These are phyloP conservation scores for Chernovozyma sophiae-reginae DNA, from an alignment of 1,139 yeast genomes.

Conservation along the genomic window DNA sequence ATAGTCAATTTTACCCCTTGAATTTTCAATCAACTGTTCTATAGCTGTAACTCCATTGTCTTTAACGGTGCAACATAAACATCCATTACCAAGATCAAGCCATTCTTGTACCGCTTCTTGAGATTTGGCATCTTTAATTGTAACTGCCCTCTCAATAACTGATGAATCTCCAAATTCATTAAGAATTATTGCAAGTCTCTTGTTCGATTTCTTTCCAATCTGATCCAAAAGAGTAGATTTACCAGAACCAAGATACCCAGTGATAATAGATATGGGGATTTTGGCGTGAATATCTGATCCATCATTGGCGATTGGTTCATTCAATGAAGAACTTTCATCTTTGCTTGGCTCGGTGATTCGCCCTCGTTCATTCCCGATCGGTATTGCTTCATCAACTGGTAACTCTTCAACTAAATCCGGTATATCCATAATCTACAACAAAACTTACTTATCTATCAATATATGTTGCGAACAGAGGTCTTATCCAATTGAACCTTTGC, in stretches of 20 bases:
- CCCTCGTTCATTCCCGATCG: no score
- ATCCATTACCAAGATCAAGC: conserved; percentile 95
- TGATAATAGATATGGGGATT: conserved; percentile 88
- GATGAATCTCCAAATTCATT: conserved; percentile 90
- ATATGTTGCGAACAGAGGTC: no score
- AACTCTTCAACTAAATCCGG: conserved; percentile 48
- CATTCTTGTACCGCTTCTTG: conserved; percentile 75
- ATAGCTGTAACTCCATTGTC: conserved; percentile 94
- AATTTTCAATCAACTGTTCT: conserved; percentile 74
- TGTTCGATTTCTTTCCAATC: conserved; percentile 65
- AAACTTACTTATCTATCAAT: no score
- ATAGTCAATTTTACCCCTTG: conserved; percentile 76
- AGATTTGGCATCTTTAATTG: conserved; percentile 59
- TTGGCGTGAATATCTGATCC: no score
- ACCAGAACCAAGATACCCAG: conserved; percentile 95
- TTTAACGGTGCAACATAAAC: conserved; percentile 93
- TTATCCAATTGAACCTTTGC: no score
- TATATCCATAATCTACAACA: conserved; percentile 27
- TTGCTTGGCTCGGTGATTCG: no score
- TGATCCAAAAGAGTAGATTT: conserved; percentile 79
- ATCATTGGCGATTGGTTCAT: no score
- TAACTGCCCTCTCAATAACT: conserved; percentile 82
- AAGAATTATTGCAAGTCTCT: conserved; percentile 80
- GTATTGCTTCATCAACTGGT: conserved; percentile 6
- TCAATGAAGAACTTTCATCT: no score